phyloP scores from a whole-genome alignment of 768 basidiomycete species.

The Rubroboletus satanas region DNA sequence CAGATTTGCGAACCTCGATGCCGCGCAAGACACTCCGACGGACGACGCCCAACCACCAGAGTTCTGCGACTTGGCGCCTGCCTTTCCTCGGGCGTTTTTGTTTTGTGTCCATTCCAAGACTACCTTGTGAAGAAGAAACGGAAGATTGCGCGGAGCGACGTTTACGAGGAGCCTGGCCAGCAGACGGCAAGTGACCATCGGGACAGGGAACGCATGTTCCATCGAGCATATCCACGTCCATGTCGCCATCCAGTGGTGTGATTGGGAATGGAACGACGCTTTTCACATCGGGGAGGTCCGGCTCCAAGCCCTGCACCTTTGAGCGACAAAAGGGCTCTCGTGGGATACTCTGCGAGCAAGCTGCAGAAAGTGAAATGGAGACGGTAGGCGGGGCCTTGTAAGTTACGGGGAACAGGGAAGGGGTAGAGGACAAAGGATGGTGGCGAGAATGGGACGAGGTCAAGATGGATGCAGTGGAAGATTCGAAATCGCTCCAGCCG shows the following conservation, averaged over 20 bases:
- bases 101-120: conserved; percentile 13
- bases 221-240: conserved; percentile 29
- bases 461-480: background rate
- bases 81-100: conserved; percentile 33
- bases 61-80: conserved; percentile 31
- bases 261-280: conserved; percentile 39
- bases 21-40: conserved; percentile 33
- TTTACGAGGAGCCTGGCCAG: conserved; percentile 21
- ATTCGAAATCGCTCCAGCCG: conserved; percentile 7
- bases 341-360: conserved; percentile 21
- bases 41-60: conserved; percentile 35
- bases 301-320: conserved; percentile 7
- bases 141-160: conserved; percentile 34
- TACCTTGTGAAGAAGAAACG: conserved; percentile 21
- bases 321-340: background rate
- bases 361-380: conserved; percentile 36
- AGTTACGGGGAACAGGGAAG: conserved; percentile 21
- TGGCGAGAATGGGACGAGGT: conserved; percentile 4
- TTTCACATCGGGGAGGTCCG: conserved; percentile 28
- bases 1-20: conserved; percentile 17
- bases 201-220: conserved; percentile 16
- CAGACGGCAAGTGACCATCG: background rate
- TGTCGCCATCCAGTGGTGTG: conserved; percentile 19
- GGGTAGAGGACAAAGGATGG: conserved; percentile 1
- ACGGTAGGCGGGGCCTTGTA: conserved; percentile 38